Base-by-base conservation (phyloP, 106 monocot genomes). In the Acorus gramineus region DNA sequence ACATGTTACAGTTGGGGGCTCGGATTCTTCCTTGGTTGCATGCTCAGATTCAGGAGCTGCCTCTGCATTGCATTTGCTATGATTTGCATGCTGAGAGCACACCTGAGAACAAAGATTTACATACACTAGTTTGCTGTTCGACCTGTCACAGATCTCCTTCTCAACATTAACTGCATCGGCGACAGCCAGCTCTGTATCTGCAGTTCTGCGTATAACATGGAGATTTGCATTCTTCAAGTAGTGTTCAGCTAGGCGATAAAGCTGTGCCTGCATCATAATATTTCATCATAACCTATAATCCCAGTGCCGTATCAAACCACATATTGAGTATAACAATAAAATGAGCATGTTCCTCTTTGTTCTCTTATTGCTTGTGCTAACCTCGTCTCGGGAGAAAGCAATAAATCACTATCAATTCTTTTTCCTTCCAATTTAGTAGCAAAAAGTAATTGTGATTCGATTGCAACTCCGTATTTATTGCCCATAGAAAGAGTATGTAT, bases 151-250 rank as follows among this genome's bases (percentile, higher is more conserved):
- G 51, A 90, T 84, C n/a, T 84, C 90, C 68, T 82, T 95, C 74
- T 95, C 95, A 69, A 87, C 74, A 60, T 90, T 95, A 64, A 90
- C 69, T 68, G 95, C 90, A 82, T 95, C 95, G 63, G 85, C 95
- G 60, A 95, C 77, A 60, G 95, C 95, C 60, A 95, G 67, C 73
- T 95, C 90, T 70, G 80, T 84, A 54, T 73, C 82, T 51, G 84
- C 90, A 11, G 74, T 73, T 68, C 80, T 84, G 44, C 57, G 69
- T 45, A 86, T 78, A 3, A 71, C 56, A 50, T 75, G 10, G 63
- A 77, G 60, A 66, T 81, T 82, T 71, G 82, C 60, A 80, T 56
- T 76, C 59, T 63, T 80, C 62, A 95, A 68, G 55, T 82, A 95
- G 50, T 87, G 82, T 55, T 95, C 95, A 61, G 84, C 68, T 13